Percentiles rank a stretch among this genome's conserved stretches.
These are phyloP conservation scores for Sonneratia alba DNA, from an alignment of 345 rosid species.

Conservation along the genomic window DNA sequence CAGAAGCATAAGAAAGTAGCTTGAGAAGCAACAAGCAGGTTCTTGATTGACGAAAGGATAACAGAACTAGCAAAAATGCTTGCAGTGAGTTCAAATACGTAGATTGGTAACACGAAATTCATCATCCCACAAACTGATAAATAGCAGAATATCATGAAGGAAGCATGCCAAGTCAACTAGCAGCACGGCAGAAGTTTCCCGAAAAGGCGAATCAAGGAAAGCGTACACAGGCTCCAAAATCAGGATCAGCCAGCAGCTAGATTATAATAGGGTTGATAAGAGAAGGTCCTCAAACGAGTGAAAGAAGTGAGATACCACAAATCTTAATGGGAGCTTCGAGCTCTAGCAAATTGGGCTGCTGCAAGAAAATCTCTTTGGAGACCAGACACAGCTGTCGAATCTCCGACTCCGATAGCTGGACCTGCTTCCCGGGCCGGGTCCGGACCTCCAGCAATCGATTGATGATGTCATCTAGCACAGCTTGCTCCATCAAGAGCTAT, in stretches of 20 bases:
- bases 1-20: neutral
- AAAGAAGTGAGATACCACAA: slow-evolving; percentile 42
- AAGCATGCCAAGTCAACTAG: no score
- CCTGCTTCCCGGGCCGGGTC: slow-evolving; percentile 56
- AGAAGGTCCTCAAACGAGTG: neutral
- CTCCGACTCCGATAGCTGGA: slow-evolving; percentile 68
- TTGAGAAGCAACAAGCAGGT: neutral
- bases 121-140: neutral
- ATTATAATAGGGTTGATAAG: neutral
- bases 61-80: neutral
- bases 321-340: slow-evolving; percentile 91
- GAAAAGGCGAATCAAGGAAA: neutral
- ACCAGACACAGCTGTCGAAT: slow-evolving; percentile 66
- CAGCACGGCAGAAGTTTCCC: neutral
- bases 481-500: slow-evolving; percentile 32
- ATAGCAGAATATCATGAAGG: neutral
- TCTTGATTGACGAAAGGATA: neutral
- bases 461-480: slow-evolving; percentile 59
- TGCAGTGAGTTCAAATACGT: neutral
- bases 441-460: slow-evolving; percentile 51
- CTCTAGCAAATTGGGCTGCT: slow-evolving; percentile 80
- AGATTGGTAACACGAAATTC: neutral
- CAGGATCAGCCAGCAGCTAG: neutral
- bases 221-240: neutral
- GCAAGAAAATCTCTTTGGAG: slow-evolving; percentile 61